These are phyloP conservation scores for Ehretia macrophylla DNA, from an alignment of 257 asterid species.

Conservation along the genomic window DNA sequence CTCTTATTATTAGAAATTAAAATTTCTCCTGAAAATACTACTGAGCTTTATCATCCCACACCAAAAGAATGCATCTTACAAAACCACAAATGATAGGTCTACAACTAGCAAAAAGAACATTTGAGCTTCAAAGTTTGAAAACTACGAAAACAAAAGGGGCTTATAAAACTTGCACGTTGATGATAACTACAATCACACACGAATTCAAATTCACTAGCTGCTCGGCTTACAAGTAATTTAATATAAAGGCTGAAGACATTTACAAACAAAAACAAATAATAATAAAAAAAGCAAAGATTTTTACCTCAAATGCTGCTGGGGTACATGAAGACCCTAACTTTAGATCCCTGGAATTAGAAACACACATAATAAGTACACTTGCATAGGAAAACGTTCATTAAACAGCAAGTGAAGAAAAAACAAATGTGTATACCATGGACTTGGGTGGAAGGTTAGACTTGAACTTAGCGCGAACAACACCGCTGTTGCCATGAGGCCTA, in stretches of 20 bases:
- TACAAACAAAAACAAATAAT: background rate
- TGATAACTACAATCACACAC: too few species aligned
- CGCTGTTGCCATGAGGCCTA: conserved; percentile 4
- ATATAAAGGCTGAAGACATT: background rate
- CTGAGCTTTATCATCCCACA: too few species aligned
- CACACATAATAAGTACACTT: background rate
- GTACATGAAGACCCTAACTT: conserved; percentile 8
- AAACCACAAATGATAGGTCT: too few species aligned
- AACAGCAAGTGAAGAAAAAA: background rate
- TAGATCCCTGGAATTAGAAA: conserved; percentile 4
- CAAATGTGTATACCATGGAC: background rate
- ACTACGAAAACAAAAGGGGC: too few species aligned
- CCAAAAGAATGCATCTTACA: too few species aligned
- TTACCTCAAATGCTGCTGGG: conserved; percentile 5
- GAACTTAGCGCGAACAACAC: conserved; percentile 6
- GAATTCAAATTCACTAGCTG: background rate
- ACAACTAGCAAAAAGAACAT: too few species aligned
- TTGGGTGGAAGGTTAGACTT: conserved; percentile 4
- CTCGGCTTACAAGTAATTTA: background rate
- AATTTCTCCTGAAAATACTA: too few species aligned
- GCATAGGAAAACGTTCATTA: background rate
- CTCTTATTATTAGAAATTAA: too few species aligned
- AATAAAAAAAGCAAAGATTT: too few species aligned
- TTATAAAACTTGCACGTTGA: background rate
- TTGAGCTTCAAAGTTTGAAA: too few species aligned